Evolutionary conservation across 2,329 filamentous ascomycete genomes (phyloP), one percentile per base, ranked within the genome.

Genomic region (Fusarium tupiense): DNA sequence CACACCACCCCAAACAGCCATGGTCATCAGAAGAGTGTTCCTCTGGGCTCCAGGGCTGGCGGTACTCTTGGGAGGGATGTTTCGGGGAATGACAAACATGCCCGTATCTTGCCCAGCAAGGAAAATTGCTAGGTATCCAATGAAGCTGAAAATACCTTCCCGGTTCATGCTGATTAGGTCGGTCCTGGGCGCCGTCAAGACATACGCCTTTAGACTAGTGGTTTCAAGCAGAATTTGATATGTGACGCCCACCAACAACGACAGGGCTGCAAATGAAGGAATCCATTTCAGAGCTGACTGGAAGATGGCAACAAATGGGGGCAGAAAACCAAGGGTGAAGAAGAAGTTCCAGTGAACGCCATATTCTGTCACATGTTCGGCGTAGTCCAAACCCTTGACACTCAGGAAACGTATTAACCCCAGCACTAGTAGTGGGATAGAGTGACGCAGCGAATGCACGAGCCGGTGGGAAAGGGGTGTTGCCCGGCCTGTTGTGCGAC

Each of bases 301-400:
- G 69, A 96, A 94, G 0, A 96, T 82, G 35, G 96, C 95, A 60
- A 97, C 91, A 78, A 97, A 97, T 2, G 95, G 95, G 2, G 96
- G 94, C 31, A 99, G 85, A 54, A 98, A 89, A 11, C 91, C 95
- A 16, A 99, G 87, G 0, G 96, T 99, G 84, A 98, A 98, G 88
- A 99, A 99, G 83, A 99, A 99, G 83, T 99, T 99, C 96, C 96
- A 99, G 83, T 99, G 96, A 16, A 99, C 94, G 49, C 96, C 96
- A 80, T 99, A 99, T 81, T 99, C 96, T 20, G 94, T 95, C 67
- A 98, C 94, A 85, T 99, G 96, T 82, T 99, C 96, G 7, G 95
- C 95, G 81, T 99, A 99, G 81, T 98, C 95, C 37, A 98, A 86
- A 12, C 94, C 94, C 84, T 99, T 99, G 80, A 98, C 95, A 77